Conservation (phyloP, 225 moss, liverwort and hornwort genomes). For the Straminergon stramineum region DNA sequence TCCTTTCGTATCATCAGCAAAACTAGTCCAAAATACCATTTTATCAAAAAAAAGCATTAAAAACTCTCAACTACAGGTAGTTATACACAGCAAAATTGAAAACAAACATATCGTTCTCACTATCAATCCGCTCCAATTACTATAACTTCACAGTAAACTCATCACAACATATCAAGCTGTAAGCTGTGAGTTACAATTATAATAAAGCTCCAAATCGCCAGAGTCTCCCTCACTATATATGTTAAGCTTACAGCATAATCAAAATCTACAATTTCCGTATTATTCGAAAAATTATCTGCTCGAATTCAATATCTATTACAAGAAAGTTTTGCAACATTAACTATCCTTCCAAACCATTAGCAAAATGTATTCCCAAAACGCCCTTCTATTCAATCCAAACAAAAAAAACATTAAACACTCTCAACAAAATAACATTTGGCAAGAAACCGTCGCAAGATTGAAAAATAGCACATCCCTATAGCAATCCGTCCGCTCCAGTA, state of each 20-base stretch:
- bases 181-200: background rate
- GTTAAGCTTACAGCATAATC: background rate
- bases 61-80: background rate
- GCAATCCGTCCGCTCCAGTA: background rate
- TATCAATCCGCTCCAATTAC: background rate
- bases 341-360: background rate
- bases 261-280: background rate
- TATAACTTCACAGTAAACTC: background rate
- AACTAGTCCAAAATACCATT: background rate
- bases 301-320: background rate
- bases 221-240: background rate
- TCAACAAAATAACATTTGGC: background rate
- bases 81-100: background rate
- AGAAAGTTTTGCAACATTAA: background rate
- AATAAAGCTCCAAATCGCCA: background rate
- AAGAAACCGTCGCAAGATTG: background rate
- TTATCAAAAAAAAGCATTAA: background rate
- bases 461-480: background rate
- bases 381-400: background rate
- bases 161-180: background rate
- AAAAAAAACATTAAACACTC: background rate
- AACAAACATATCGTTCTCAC: background rate
- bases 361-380: background rate
- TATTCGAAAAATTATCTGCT: background rate
- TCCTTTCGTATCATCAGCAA: background rate